Evolutionary conservation across 2,329 filamentous ascomycete genomes (phyloP), one percentile per base, ranked within the genome.

Genomic region (Alternaria longipes): DNA sequence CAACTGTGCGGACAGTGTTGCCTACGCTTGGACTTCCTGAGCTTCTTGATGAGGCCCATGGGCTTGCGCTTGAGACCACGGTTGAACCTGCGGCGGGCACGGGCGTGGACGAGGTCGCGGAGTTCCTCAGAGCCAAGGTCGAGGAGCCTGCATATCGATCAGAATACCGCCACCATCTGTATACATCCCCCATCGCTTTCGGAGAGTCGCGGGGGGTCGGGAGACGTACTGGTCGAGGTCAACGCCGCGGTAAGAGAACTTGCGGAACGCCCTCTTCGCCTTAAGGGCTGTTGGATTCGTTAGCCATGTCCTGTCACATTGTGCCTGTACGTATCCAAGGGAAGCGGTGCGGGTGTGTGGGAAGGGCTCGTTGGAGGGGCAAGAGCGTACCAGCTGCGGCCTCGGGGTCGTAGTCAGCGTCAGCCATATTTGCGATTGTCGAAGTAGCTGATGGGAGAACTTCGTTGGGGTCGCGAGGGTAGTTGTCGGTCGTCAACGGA

Each of bases 11-110:
- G 20, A 28, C 11, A 8, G 40, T 56, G 45, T 16, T 51, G 44
- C 57, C 24, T 60, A 60, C 57, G 73, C 75, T 78, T 78, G 56
- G 95, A 91, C 89, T 97, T 98, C 84, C 95, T 94, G 80, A 99
- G 93, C 91, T 99, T 99, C 93, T 98, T 98, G 90, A 99, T 98
- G 81, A 99, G 88, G 79, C 95, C 95, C 95, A 99, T 98, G 80
- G 95, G 95, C 89, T 97, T 97, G 88, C 95, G 94, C 92, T 98
- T 99, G 80, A 99, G 91, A 80, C 95, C 95, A 77, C 95, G 94
- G 91, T 98, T 98, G 91, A 99, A 98, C 83, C 96, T 90, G 84
- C 95, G 91, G 83, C 95, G 94, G 82, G 95, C 95, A 83, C 95
- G 95, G 81, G 95, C 95, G 88, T 99, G 95, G 81, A 99, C 94